A percentile compares a stretch with the other conserved stretches of the same genome.
These are phyloP conservation scores for Diaporthe helianthi DNA, from an alignment of 2,329 filamentous ascomycete genomes.

Conservation along the genomic window DNA sequence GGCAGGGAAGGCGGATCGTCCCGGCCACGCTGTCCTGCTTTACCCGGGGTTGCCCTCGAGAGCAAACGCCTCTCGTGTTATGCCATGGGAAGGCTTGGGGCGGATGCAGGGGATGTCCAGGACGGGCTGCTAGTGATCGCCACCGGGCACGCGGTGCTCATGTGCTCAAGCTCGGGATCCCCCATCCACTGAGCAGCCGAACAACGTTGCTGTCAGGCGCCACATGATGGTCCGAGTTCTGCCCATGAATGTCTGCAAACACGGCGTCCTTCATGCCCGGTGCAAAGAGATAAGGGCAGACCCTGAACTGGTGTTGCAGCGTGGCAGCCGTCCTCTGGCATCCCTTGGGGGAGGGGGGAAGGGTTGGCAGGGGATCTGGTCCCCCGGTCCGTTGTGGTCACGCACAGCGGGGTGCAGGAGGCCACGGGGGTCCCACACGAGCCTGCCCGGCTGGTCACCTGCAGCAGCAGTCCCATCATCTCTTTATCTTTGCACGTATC, in stretches of 20 bases:
- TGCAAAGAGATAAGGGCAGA: slow-evolving; percentile 27
- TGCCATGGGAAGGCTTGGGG: not conserved
- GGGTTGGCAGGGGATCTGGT: not conserved
- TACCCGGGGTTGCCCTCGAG: not conserved
- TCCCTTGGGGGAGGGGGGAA: not conserved
- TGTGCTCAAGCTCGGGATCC: not conserved
- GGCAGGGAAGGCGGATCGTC: slow-evolving; percentile 11
- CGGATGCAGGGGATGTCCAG: slow-evolving; percentile 3
- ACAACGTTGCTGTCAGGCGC: not conserved
- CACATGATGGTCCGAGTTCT: slow-evolving; percentile 8
- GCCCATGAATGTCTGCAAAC: not conserved
- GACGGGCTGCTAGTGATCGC: not conserved
- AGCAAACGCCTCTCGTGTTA: slow-evolving; percentile 5
- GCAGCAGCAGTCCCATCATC: slow-evolving; percentile 5
- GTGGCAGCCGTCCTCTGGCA: not conserved
- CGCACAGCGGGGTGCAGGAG: slow-evolving; percentile 24
- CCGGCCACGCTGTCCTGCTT: slow-evolving; percentile 10
- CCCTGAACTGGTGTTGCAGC: slow-evolving; percentile 13
- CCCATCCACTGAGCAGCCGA: not conserved
- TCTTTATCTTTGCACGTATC: no score
- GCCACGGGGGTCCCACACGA: slow-evolving; percentile 18
- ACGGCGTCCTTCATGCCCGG: slow-evolving; percentile 16
- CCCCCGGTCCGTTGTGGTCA: slow-evolving; percentile 20
- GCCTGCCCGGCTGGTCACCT: slow-evolving; percentile 16
- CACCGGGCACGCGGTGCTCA: not conserved